Evolutionary conservation across 176 grass and related monocot species (phyloP).

Genomic region (Pharus latifolius): DNA sequence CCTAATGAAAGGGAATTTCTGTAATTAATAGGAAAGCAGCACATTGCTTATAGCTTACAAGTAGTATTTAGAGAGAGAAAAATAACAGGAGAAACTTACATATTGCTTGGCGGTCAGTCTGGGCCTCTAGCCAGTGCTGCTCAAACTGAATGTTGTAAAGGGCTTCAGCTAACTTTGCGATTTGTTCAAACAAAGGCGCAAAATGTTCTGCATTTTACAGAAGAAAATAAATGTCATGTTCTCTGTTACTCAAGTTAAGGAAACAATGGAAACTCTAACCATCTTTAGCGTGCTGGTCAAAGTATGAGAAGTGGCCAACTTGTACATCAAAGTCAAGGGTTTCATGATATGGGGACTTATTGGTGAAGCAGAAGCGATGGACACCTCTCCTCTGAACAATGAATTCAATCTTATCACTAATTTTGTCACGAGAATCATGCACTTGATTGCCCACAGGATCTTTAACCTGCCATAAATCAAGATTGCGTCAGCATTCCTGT

Average conservation of each 20-base stretch:
- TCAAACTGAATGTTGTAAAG: slow-evolving; percentile 95
- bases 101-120: slow-evolving; percentile 92
- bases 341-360: slow-evolving; percentile 86
- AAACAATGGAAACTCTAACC: slow-evolving; percentile 21
- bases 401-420: slow-evolving; percentile 89
- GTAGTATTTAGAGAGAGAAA: neutral
- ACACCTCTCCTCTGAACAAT: slow-evolving; percentile 67
- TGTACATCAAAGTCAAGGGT: slow-evolving; percentile 90
- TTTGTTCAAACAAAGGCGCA: slow-evolving; percentile 75
- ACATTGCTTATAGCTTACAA: neutral
- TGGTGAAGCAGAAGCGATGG: slow-evolving; percentile 86
- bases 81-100: slow-evolving; percentile 17
- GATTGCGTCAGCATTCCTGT: neutral
- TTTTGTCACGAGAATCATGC: slow-evolving; percentile 68
- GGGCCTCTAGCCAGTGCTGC: slow-evolving; percentile 88
- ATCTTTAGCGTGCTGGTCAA: slow-evolving; percentile 83
- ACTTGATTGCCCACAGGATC: slow-evolving; percentile 54
- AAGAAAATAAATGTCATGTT: neutral
- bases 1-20: too few relatives aligned
- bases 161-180: slow-evolving; percentile 77
- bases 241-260: neutral
- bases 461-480: slow-evolving; percentile 51
- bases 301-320: slow-evolving; percentile 66
- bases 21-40: neutral
- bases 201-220: slow-evolving; percentile 72